Conservation (phyloP, 169 alveolate genomes). For the Babesia microti region DNA sequence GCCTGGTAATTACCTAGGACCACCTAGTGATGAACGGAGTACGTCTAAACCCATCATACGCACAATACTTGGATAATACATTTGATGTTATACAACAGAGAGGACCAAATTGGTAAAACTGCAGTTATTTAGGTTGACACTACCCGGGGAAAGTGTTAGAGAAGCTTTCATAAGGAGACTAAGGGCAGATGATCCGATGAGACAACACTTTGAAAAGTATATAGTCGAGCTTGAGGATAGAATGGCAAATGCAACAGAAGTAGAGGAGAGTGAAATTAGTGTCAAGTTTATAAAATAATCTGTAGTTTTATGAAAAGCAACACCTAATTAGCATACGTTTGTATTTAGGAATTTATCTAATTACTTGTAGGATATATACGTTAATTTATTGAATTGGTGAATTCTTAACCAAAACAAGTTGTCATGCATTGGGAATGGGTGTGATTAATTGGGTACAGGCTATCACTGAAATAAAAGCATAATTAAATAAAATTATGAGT, state of each 20-base stretch:
- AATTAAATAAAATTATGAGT: too few relatives aligned
- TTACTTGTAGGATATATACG: too few relatives aligned
- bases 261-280: too few relatives aligned
- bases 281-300: too few relatives aligned
- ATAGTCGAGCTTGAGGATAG: conserved; percentile 24
- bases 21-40: not conserved
- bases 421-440: too few relatives aligned
- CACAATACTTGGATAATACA: conserved; percentile 18
- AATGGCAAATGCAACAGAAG: conserved; percentile 21
- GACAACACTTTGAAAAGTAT: conserved; percentile 16
- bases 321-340: too few relatives aligned
- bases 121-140: conserved; percentile 14
- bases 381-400: too few relatives aligned
- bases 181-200: conserved; percentile 39
- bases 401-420: too few relatives aligned
- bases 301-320: too few relatives aligned
- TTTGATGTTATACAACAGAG: conserved; percentile 33
- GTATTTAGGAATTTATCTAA: too few relatives aligned
- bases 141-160: conserved; percentile 15
- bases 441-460: too few relatives aligned
- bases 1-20: not conserved
- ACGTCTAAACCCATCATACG: conserved; percentile 32
- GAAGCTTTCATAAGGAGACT: conserved; percentile 38
- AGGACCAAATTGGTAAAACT: conserved; percentile 37
- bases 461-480: too few relatives aligned